A percentile compares a stretch with the other conserved stretches of the same genome.
Conservation (phyloP, 2,329 filamentous ascomycete species). For the Clarireedia monteithiana region DNA sequence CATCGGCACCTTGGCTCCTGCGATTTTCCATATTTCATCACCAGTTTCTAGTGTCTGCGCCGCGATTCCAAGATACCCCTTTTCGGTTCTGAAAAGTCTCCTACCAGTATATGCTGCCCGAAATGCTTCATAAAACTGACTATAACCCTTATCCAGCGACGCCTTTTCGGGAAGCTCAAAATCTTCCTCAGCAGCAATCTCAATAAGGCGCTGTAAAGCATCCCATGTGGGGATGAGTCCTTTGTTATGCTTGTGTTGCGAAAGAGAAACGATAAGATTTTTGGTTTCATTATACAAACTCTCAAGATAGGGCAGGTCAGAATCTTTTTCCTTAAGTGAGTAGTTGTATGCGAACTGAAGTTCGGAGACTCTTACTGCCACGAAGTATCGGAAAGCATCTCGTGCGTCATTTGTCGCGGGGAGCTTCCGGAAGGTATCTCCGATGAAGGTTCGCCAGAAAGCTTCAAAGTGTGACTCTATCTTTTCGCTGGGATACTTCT, state of each 20-base stretch:
- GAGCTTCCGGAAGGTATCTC: conserved; percentile 9
- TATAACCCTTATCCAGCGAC: conserved; percentile 1
- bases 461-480: conserved; percentile 3
- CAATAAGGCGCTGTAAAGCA: neutral
- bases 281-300: neutral
- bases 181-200: neutral
- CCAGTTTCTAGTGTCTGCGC: neutral
- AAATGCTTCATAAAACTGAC: conserved; percentile 7
- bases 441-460: conserved; percentile 13
- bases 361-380: conserved; percentile 1
- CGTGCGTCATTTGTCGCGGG: conserved; percentile 1
- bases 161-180: neutral
- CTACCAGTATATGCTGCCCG: conserved; percentile 9
- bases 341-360: neutral
- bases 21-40: conserved; percentile 5
- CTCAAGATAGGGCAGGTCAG: neutral
- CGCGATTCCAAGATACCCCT: conserved; percentile 3
- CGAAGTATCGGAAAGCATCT: neutral
- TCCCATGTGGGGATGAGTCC: neutral
- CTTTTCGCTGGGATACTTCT: neutral
- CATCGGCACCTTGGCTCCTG: conserved; percentile 2
- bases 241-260: neutral
- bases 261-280: neutral
- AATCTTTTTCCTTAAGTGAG: neutral
- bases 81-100: conserved; percentile 2